phyloP scores from a whole-genome alignment of 768 basidiomycete genomes.

The Termitomyces sp. region DNA sequence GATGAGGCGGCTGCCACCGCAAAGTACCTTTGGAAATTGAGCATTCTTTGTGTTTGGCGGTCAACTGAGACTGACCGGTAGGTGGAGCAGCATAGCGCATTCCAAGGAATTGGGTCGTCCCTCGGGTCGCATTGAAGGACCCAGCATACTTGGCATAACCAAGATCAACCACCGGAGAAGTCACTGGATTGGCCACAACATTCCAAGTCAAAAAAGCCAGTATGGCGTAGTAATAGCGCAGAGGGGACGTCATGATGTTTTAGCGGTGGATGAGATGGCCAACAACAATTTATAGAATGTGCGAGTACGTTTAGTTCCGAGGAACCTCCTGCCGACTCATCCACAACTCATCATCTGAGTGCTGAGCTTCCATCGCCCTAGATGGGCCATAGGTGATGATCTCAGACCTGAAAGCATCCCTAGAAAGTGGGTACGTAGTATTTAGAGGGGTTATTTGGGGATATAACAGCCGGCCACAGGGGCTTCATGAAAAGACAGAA shows the following conservation, averaged over 20 bases:
- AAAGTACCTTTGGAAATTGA: conserved; percentile 22
- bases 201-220: not conserved
- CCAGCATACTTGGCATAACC: conserved; percentile 46
- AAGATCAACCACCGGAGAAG: conserved; percentile 32
- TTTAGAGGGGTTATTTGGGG: not conserved
- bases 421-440: not conserved
- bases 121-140: conserved; percentile 27
- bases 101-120: conserved; percentile 38
- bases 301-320: not conserved
- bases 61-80: conserved; percentile 25
- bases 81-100: conserved; percentile 53
- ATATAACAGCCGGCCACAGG: not conserved
- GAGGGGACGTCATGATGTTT: not conserved
- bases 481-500: too few species aligned
- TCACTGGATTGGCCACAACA: not conserved
- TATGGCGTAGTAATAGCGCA: not conserved
- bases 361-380: not conserved
- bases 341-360: not conserved
- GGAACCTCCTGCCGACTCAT: not conserved
- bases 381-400: not conserved
- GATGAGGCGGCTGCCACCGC: conserved; percentile 34
- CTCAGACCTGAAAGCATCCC: not conserved
- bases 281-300: not conserved
- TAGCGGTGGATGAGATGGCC: not conserved
- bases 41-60: not conserved